phyloP scores from a whole-genome alignment of 2,329 filamentous ascomycete genomes.

The Mariannaea sp. region DNA sequence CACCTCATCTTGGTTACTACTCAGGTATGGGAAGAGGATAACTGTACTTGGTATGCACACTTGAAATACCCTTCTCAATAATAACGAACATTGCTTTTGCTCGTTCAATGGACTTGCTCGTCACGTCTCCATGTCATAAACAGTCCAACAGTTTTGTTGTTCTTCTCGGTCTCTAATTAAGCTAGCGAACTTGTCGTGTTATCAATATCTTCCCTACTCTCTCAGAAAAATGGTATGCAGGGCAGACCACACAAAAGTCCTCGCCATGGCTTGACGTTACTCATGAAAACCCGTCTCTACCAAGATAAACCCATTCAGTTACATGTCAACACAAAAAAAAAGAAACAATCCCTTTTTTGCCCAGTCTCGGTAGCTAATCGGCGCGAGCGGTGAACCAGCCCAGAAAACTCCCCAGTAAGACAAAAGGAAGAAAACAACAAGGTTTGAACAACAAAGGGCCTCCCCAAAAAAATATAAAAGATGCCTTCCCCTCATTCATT shows the following conservation, averaged over 20 bases:
- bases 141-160: constrained; percentile 3
- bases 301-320: constrained; percentile 9
- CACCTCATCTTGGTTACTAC: no score
- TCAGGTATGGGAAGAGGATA: neutral
- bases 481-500: neutral
- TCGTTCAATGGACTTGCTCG: neutral
- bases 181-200: constrained; percentile 10
- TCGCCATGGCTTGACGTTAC: constrained; percentile 27
- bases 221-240: constrained; percentile 34
- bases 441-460: no score
- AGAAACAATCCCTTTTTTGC: constrained; percentile 1
- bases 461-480: neutral
- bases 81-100: neutral
- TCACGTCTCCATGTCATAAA: neutral
- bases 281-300: constrained; percentile 28
- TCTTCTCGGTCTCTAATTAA: no score
- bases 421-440: constrained; percentile 4
- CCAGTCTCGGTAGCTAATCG: neutral
- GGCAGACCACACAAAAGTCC: constrained; percentile 5
- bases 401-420: constrained; percentile 13
- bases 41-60: neutral
- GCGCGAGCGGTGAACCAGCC: neutral
- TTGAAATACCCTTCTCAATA: constrained; percentile 21
- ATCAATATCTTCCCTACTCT: constrained; percentile 13
- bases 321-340: no score